phyloP scores from a whole-genome alignment of 331 rosid species.

The Pyracantha coccinea region DNA sequence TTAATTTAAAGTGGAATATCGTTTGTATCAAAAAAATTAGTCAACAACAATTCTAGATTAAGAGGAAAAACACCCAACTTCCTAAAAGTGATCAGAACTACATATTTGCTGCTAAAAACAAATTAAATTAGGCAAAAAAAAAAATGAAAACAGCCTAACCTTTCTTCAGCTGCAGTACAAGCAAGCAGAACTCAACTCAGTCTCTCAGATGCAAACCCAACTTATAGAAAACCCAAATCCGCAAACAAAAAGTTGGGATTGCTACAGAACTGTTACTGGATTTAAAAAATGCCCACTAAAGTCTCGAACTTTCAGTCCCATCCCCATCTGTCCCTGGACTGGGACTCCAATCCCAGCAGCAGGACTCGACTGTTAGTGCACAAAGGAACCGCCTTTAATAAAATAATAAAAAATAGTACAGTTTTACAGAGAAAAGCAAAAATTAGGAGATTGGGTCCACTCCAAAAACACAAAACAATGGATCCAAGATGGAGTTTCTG shows the following conservation, averaged over 20 bases:
- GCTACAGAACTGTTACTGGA: neutral
- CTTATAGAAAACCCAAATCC: neutral
- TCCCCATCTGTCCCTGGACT: slow-evolving; percentile 16
- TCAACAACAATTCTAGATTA: neutral
- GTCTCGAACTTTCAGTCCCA: slow-evolving; percentile 15
- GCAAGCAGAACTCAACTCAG: neutral
- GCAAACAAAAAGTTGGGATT: neutral
- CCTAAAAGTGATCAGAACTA: neutral
- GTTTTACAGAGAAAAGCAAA: neutral
- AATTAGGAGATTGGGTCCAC: slow-evolving; percentile 3
- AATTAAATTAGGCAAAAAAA: neutral
- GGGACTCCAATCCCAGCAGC: slow-evolving; percentile 8
- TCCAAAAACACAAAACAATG: neutral
- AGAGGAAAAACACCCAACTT: neutral
- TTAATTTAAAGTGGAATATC: too few species aligned
- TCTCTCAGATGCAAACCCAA: slow-evolving; percentile 6
- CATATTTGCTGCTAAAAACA: neutral
- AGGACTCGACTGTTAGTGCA: neutral
- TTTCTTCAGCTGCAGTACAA: neutral
- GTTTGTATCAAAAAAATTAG: neutral
- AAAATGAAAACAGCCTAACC: neutral
- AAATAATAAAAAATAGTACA: neutral
- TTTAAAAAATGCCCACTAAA: neutral
- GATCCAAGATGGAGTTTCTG: neutral
- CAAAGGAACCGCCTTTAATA: slow-evolving; percentile 11